Conservation (phyloP, 306 rosid genomes). For the Malus domestica region ASM211411v1 NC_041795.1:14954501-14955000, state of each 20-base stretch:
- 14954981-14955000: background rate
- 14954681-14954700: background rate
- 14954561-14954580: background rate
- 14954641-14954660: background rate
- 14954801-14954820: slow-evolving; percentile 54
- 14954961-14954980: background rate
- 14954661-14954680: background rate
- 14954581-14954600: background rate
- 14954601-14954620: background rate
- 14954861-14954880: slow-evolving; percentile 77
- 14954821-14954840: slow-evolving; percentile 67
- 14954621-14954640: background rate
- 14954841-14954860: slow-evolving; percentile 77
- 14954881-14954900: slow-evolving; percentile 94
- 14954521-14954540: background rate
- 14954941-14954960: background rate
- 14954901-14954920: slow-evolving; percentile 10
- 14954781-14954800: slow-evolving; percentile 90
- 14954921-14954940: background rate
- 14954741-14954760: background rate
- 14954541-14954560: background rate
- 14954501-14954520: background rate
- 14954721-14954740: background rate
- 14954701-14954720: background rate
- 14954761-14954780: slow-evolving; percentile 49